Evolutionary conservation across 805 yeast genomes (phyloP), one percentile per base, ranked within the genome.

Genomic region (Nakazawaea ishiwadae): DNA sequence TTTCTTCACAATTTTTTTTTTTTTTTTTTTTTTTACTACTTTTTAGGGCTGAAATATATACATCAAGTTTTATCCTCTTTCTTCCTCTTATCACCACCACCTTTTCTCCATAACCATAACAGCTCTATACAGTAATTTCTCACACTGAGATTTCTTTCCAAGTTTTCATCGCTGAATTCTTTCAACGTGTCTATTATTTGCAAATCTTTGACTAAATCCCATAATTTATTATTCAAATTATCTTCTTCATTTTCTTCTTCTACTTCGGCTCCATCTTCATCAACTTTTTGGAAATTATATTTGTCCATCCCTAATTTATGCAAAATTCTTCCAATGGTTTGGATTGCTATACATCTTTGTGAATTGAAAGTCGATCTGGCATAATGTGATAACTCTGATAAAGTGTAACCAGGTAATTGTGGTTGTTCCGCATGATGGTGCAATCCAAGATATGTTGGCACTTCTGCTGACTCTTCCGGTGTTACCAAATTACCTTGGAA

Each of bases 361-460:
- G 95, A 80, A 1, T 95, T 78, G 42, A 83, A 77, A 1, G 83
- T 76, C 2, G 96, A 86, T 48, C 96, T 69, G 4, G 89, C 65
- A 36, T 87, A 70, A 50, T 84, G 93, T 1, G 84, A 82, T 39
- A 93, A 68, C 56, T 93, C 99, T 0, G 77, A 68, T 18, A 93
- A 57, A 0, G 97, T 90, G 59, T 93, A 93, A 0, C 99, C 99
- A 0, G 98, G 96, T 39, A 90, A 68, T 34, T 81, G 79, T 0
- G 98, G 96, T 36, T 83, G 79, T 9, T 83, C 87, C 0, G 96
- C 74, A 60, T 93, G 99, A 58, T 93, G 98, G 54, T 88, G 96
- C 19, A 93, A 71, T 0, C 96, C 99, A 30, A 73, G 56, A 30
- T 69, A 65, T 0, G 81, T 69, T 2, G 84, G 78, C 5, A 76